phyloP scores from a whole-genome alignment of 1,139 yeast genomes.

The Kodamaea plutei region DNA sequence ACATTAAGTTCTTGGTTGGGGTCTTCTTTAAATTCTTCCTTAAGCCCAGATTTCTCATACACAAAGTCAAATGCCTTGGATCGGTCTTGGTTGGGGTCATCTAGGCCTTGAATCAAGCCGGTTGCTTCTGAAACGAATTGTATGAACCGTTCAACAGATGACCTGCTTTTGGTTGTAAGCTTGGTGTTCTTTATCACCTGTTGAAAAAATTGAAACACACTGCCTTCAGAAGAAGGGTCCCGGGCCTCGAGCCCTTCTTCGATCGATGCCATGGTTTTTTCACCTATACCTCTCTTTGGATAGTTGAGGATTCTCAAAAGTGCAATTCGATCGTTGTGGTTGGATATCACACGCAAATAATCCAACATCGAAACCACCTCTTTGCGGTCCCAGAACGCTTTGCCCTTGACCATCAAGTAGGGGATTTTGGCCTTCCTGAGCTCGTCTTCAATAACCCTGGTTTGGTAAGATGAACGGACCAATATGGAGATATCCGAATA shows the following conservation, averaged over 20 bases:
- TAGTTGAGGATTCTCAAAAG: conserved; percentile 51
- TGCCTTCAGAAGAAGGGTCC: not conserved
- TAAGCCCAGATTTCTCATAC: conserved; percentile 27
- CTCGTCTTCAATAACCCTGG: conserved; percentile 59
- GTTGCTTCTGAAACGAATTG: conserved; percentile 27
- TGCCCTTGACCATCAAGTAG: conserved; percentile 64
- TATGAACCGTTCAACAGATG: conserved; percentile 25
- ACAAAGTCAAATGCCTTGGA: conserved; percentile 24
- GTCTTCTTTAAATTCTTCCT: conserved; percentile 25
- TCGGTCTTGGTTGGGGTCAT: no score
- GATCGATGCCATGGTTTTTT: conserved; percentile 43
- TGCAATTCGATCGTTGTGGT: conserved; percentile 58
- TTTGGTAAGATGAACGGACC: conserved; percentile 57
- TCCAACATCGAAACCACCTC: conserved; percentile 65
- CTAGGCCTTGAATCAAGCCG: conserved; percentile 6
- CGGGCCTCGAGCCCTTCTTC: conserved; percentile 16
- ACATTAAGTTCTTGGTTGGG: conserved; percentile 35
- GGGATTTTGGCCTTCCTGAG: conserved; percentile 55
- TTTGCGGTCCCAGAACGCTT: conserved; percentile 73
- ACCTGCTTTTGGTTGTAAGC: conserved; percentile 13
- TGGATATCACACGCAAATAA: conserved; percentile 57
- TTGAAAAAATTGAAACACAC: conserved; percentile 1
- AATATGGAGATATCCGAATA: conserved; percentile 67
- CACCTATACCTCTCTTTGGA: conserved; percentile 75
- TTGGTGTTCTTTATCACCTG: conserved; percentile 5